Evolutionary conservation across 2,329 filamentous ascomycete species (phyloP), one percentile per base, ranked within the genome.

Genomic region (Aspergillus sojae): DNA sequence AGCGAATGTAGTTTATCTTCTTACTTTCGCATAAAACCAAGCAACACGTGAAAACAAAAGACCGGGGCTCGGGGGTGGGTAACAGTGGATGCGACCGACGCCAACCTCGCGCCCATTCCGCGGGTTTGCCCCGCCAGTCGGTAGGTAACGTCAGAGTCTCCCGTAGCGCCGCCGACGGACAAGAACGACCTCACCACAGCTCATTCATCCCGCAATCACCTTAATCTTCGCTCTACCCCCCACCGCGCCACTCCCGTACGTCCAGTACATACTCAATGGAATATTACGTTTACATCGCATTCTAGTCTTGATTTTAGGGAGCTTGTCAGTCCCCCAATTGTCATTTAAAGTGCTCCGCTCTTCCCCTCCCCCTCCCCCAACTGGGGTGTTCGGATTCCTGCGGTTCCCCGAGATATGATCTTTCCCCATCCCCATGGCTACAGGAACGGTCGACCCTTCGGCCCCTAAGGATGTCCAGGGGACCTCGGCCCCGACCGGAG

Each of bases 341-440:
- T 62, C 54, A 62, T 34, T 43, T 43, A 52, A 34, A 19, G 34
- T 41, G 34, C 34, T 45, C 26, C 28, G 53, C 21, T 43, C 43
- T 43, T 56, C 48, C 56, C 56, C 39, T 43, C 57, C 14, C 12
- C 34, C 34, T 32, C 32, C 32, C 32, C 32, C 60, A 60, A 10
- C n/a, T 11, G 28, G 48, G 28, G 48, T 23, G 19, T 32, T 52
- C 48, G 9, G 48, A 52, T 52, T 28, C 32, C 57, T 66, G 60
- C 62, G 54, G 60, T 62, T 59, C 60, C 63, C 63, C 65, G 71
- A 74, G 74, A 75, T 65, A 78, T 77, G 75, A 70, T 69, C 70
- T 68, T 64, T 70, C 64, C 71, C 66, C 68, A 69, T 74, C 71
- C 68, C 67, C 72, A 79, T 80, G 78, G 76, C 78, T 71, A 77